A percentile compares a stretch with the other conserved stretches of the same genome.
Conservation (phyloP, 2,329 filamentous ascomycete species). For the Triangularia setosa region DNA sequence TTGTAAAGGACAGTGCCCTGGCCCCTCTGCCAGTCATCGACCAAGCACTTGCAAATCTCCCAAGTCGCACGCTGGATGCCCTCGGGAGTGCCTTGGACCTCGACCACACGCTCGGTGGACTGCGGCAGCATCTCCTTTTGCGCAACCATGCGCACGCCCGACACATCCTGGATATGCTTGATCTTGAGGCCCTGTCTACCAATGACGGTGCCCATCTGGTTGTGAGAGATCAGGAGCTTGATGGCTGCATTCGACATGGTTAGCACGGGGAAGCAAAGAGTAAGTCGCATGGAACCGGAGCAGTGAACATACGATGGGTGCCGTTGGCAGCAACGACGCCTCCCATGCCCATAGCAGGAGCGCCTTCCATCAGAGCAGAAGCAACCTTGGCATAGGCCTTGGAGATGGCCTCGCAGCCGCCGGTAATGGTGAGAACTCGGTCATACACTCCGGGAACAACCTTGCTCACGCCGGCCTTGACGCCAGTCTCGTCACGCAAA, state of each 20-base stretch:
- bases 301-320: constrained; percentile 74
- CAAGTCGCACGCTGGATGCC: constrained; percentile 94
- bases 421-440: constrained; percentile 92
- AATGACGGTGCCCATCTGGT: constrained; percentile 99
- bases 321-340: constrained; percentile 82
- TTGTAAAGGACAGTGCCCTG: constrained; percentile 98
- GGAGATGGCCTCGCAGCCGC: constrained; percentile 80
- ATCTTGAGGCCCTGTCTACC: constrained; percentile 95
- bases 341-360: constrained; percentile 93
- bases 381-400: constrained; percentile 93
- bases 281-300: neutral
- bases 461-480: constrained; percentile 98
- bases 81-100: constrained; percentile 90
- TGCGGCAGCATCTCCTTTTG: constrained; percentile 99
- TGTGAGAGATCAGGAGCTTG: constrained; percentile 97
- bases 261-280: constrained; percentile 23
- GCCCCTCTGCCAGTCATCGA: constrained; percentile 96
- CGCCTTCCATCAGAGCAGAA: constrained; percentile 85
- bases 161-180: constrained; percentile 97
- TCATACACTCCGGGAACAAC: constrained; percentile 97
- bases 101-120: constrained; percentile 95
- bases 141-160: constrained; percentile 96
- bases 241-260: constrained; percentile 59
- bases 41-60: constrained; percentile 98
- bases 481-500: constrained; percentile 92